A percentile compares a stretch with the other conserved stretches of the same genome.
phyloP scores from a whole-genome alignment of 306 rosid genomes.

The Quercus robur region DNA sequence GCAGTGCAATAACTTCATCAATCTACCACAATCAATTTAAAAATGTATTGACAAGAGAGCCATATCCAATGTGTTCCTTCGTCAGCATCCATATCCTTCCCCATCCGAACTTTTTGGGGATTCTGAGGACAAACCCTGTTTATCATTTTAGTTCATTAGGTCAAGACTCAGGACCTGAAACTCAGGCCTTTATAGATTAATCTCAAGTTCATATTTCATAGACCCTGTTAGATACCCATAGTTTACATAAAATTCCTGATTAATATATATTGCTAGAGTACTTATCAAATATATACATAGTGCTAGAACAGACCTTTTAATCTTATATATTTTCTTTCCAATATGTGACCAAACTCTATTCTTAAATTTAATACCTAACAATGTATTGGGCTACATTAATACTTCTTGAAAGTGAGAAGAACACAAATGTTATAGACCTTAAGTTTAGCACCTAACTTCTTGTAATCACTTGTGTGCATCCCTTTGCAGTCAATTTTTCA shows the following conservation, averaged over 20 bases:
- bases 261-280: neutral
- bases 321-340: neutral
- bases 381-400: neutral
- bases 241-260: neutral
- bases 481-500: constrained; percentile 79
- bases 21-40: neutral
- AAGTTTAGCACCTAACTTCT: constrained; percentile 90
- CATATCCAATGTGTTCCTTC: neutral
- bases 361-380: neutral
- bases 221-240: neutral
- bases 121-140: neutral
- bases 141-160: neutral
- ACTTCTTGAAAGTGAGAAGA: neutral
- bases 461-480: constrained; percentile 92
- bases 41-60: neutral
- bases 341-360: neutral
- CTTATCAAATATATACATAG: neutral
- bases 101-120: neutral
- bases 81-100: neutral
- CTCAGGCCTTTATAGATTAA: neutral
- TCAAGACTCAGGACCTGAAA: neutral
- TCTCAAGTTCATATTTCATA: neutral
- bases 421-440: constrained; percentile 47
- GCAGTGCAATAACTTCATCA: neutral
- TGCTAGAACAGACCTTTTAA: neutral